Base-by-base conservation (phyloP, 257 asterid genomes). In the Misopates orontium region DNA sequence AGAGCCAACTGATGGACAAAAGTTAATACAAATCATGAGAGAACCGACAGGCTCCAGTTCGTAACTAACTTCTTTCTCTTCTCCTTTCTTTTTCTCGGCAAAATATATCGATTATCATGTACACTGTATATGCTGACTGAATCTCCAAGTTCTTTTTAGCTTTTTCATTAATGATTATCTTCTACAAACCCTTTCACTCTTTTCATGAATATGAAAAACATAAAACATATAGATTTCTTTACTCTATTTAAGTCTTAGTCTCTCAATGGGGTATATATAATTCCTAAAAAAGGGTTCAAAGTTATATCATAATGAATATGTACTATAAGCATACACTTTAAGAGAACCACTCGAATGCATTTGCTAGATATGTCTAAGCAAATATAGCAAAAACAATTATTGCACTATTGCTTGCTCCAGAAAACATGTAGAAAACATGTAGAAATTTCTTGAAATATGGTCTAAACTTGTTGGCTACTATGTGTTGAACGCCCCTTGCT, bases 11-110 rank as follows among this genome's bases (percentile, higher is more conserved):
- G 58, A 53, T 52, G 68, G 42, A 25, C 67, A 78, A 24, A 71
- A 15, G n/a, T 25, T 31, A 11, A 9, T 22, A 44, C 62, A 55
- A 48, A 28, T 56, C 10, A 74, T 21, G 3, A 19, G 15, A 0
- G 60, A 64, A 25, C 63, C 24, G 28, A 53, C 59, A 19, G 68
- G 74, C 40, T 41, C 62, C 20, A 82, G 85, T 77, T 74, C 16
- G 82, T 71, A 45, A 48, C 13, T 36, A 67, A 60, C 66, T 50
- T 16, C 1, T 18, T 66, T 36, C 14, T 69, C 25, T 5, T 36
- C 22, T 57, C 65, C 10, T 24, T 59, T 71, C 62, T 64, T 71
- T 60, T 71, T n/a, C n/a, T n/a, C n/a, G n/a, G n/a, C n/a, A n/a
- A n/a, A n/a, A n/a, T n/a, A n/a, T n/a, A n/a, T n/a, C n/a, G n/a